Conservation (phyloP, 2,329 filamentous ascomycete genomes). For the Graphiopsis chlorocephala region DNA sequence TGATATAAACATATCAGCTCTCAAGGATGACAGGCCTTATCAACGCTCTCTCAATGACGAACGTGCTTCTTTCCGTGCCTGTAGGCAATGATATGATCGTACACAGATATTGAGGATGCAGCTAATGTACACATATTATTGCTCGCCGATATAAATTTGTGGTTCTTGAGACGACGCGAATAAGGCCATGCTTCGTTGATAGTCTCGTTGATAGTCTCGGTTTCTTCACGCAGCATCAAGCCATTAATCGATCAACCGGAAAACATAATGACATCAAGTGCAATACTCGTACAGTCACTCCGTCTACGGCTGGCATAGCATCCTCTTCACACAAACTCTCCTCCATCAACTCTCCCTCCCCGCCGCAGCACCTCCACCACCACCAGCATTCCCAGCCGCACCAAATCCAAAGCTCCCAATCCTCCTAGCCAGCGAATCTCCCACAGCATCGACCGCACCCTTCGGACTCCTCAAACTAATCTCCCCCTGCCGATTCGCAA, state of each 20-base stretch:
- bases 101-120: no score
- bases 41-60: no score
- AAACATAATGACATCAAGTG: neutral
- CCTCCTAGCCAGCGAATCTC: constrained; percentile 80
- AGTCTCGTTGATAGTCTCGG: no score
- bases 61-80: no score
- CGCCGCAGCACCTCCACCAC: neutral
- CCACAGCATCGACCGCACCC: constrained; percentile 89
- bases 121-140: no score
- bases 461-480: constrained; percentile 69
- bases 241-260: neutral
- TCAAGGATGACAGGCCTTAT: no score
- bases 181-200: no score
- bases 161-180: no score
- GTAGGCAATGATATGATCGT: no score
- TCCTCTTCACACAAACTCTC: neutral
- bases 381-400: constrained; percentile 19
- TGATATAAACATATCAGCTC: no score
- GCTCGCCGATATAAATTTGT: no score
- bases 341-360: neutral
- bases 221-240: neutral
- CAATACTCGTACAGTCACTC: neutral
- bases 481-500: constrained; percentile 60
- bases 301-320: neutral
- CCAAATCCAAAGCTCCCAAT: constrained; percentile 79